Evolutionary conservation across 306 rosid genomes (phyloP).

Genomic region (Lablab purpureus): DNA sequence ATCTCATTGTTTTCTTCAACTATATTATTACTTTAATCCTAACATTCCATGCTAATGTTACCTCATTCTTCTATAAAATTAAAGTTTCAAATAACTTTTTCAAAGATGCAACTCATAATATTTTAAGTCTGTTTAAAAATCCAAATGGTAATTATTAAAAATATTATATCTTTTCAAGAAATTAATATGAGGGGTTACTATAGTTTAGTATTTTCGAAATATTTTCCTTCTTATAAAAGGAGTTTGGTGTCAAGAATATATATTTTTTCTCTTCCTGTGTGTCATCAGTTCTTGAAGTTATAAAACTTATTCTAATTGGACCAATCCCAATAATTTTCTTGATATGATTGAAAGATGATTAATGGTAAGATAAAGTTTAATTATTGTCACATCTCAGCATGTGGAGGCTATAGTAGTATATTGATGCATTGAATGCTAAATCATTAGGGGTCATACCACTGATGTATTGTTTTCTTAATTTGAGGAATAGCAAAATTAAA

Average conservation of each 20-base stretch:
- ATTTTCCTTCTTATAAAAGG: too few relatives aligned
- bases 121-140: too few relatives aligned
- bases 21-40: neutral
- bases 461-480: slow-evolving; percentile 16
- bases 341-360: slow-evolving; percentile 21
- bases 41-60: too few relatives aligned
- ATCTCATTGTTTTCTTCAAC: neutral
- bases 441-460: slow-evolving; percentile 24
- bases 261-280: neutral
- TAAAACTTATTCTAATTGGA: neutral
- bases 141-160: too few relatives aligned
- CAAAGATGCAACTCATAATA: too few relatives aligned
- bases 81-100: too few relatives aligned
- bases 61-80: too few relatives aligned
- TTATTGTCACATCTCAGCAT: slow-evolving; percentile 34
- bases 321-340: slow-evolving; percentile 21
- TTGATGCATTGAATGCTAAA: slow-evolving; percentile 44
- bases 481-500: slow-evolving; percentile 17
- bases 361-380: slow-evolving; percentile 6
- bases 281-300: slow-evolving; percentile 18
- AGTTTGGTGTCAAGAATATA: neutral
- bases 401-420: neutral
- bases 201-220: too few relatives aligned
- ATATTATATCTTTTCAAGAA: too few relatives aligned
- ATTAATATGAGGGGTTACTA: too few relatives aligned